Base-by-base conservation (phyloP, 257 asterid species). In the Pogostemon cablin region DNA sequence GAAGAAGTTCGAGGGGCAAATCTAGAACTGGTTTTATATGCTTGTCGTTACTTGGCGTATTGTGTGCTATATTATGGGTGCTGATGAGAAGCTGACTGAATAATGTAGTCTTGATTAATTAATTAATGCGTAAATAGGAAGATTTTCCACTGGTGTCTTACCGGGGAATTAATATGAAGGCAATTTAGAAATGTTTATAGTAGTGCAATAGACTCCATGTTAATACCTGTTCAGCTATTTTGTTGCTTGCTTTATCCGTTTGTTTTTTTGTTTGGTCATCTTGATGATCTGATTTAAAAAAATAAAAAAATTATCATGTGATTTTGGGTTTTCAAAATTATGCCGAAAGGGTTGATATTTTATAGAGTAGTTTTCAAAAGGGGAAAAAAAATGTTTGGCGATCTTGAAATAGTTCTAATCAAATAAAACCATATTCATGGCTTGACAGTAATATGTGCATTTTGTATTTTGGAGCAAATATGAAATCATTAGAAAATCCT, bases 11-110 rank as follows among this genome's bases (percentile, higher is more conserved):
- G 2, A 75, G 81, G 2, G 76, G 81, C 81, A 87, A 80, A 79
- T 83, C 48, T 42, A 85, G 78, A 64, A 50, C 68, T 71, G 78
- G 89, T 58, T 80, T 91, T 52, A 63, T 88, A 47, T 81, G 81
- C 73, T 67, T 88, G 67, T 87, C 96, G 12, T 70, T 91, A 55
- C 49, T 95, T 64, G 99, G 96, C 60, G 79, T 84, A 34, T 2
- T 95, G 74, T 95, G 97, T 83, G 99, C 96, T 53, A 40, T 86
- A 10, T 76, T 95, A 53, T 91, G 96, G 95, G 48, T 89, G 83
- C 47, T 87, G 72, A 32, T 82, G 55, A 87, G 91, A 78, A 77
- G 79, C 50, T 84, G 77, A 42, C 66, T 70, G 9, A 9, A 56
- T 46, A 52, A 63, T 75, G 60, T 69, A 65, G 73, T 41, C 32